Base-by-base conservation (phyloP, 805 yeast genomes). In the Myxozyma neglecta region DNA sequence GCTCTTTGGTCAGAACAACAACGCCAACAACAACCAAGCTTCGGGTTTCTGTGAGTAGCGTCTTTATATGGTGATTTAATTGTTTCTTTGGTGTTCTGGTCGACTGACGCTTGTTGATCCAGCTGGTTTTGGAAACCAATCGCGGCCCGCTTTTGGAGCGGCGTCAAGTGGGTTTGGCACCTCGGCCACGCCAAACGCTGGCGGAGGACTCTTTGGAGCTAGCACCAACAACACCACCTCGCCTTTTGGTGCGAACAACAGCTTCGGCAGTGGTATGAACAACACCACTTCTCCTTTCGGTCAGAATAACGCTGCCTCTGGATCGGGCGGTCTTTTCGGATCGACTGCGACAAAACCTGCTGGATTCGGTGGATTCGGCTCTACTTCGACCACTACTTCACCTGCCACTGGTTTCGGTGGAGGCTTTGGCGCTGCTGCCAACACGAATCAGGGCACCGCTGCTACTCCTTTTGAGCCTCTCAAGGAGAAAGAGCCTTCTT, bases 1-100 rank as follows among this genome's bases (percentile, higher is more conserved):
- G 1, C 68, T 77, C 18, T 78, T 82, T 74, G 84, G 84, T 39
- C 68, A 76, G 56, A 66, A 74, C 34, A 76, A 74, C 54, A 5
- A 2, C 29, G 29, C 29, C 29, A 60, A 57, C 44, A 75, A 74
- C 54, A 58, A 57, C n/a, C 66, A 63, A 29, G 34, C 64, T 7
- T 51, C 66, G n/a, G 64, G 63, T 14, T 63, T 63, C 53, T 54
- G 66, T 62, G 47, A 24, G 66, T 43, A 24, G 29, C 2, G 29
- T 24, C 29, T 24, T 24, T 24, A 24, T 24, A 24, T 24, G 2
- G 29, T 24, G 29, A 24, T 24, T 24, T 24, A 24, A 24, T 24
- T 24, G 29, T 34, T 18, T n/a, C 10, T 11, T 40, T 20, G 14
- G 29, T 42, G n/a, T 36, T 6, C 11, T 20, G 3, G 47, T 37